These are phyloP conservation scores for Cladosporium colombiae DNA, from an alignment of 2,329 filamentous ascomycete genomes.

Conservation along the genomic window DNA sequence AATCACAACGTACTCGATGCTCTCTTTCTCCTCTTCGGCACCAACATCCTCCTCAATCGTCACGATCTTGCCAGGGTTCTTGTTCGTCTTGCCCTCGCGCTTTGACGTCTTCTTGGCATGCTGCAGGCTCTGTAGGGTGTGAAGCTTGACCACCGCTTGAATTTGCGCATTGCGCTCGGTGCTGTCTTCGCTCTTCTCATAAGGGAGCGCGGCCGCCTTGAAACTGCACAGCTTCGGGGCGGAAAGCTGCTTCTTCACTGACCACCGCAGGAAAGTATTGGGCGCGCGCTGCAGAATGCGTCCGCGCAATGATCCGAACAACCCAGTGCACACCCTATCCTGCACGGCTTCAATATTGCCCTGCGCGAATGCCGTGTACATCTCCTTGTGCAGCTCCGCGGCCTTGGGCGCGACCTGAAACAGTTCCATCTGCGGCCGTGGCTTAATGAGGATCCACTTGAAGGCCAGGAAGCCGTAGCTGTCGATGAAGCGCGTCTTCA, in stretches of 20 bases:
- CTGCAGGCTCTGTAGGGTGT: slow-evolving; percentile 32
- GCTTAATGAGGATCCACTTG: slow-evolving; percentile 24
- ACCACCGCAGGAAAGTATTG: slow-evolving; percentile 35
- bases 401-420: slow-evolving; percentile 41
- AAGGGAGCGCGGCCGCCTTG: slow-evolving; percentile 25
- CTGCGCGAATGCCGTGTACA: slow-evolving; percentile 51
- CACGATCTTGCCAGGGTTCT: slow-evolving; percentile 17
- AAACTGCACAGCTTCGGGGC: slow-evolving; percentile 33
- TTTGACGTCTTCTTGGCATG: slow-evolving; percentile 24
- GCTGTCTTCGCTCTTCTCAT: not conserved
- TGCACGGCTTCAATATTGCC: slow-evolving; percentile 38
- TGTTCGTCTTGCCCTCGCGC: slow-evolving; percentile 12
- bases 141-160: slow-evolving; percentile 37
- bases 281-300: slow-evolving; percentile 40
- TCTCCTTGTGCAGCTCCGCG: slow-evolving; percentile 44
- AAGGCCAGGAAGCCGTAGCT: not conserved
- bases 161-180: slow-evolving; percentile 22
- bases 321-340: slow-evolving; percentile 26
- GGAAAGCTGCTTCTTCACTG: slow-evolving; percentile 30
- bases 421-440: slow-evolving; percentile 34
- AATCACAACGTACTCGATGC: slow-evolving; percentile 53
- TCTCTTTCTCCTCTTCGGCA: slow-evolving; percentile 41
- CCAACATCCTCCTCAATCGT: slow-evolving; percentile 34
- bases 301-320: slow-evolving; percentile 34
- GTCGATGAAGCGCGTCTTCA: slow-evolving; percentile 7